Percentiles rank a stretch among this genome's conserved stretches.
These are phyloP conservation scores for Starmerella sp. DNA, from an alignment of 805 yeast species.

Conservation along the genomic window DNA sequence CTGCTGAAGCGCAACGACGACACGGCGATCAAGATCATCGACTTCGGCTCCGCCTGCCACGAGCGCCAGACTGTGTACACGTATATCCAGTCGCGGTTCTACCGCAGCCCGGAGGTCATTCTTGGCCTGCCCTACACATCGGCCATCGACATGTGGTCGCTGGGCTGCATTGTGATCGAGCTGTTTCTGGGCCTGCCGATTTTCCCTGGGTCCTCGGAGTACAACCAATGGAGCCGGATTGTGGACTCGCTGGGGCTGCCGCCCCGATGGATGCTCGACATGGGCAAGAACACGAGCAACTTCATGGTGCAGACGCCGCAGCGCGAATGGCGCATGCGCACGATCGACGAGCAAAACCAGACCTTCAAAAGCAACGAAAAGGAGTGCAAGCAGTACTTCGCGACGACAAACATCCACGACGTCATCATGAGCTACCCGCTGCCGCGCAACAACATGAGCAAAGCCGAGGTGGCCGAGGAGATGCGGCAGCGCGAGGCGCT, in stretches of 20 bases:
- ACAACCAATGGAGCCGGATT: conserved; percentile 75
- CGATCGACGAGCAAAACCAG: conserved; percentile 41
- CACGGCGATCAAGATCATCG: conserved; percentile 84
- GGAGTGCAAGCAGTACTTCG: conserved; percentile 77
- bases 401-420: conserved; percentile 51
- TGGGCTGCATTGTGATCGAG: conserved; percentile 88
- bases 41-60: conserved; percentile 92
- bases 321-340: conserved; percentile 36
- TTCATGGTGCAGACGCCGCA: conserved; percentile 43
- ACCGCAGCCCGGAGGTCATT: conserved; percentile 89
- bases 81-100: conserved; percentile 84
- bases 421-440: conserved; percentile 63
- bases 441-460: conserved; percentile 29
- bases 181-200: conserved; percentile 82
- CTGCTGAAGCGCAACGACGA: conserved; percentile 66
- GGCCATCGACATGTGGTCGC: conserved; percentile 94
- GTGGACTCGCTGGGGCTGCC: conserved; percentile 73
- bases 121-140: conserved; percentile 86
- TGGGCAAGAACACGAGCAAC: conserved; percentile 72
- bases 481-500: conserved; percentile 58
- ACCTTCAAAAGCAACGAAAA: conserved; percentile 43
- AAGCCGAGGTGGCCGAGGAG: conserved; percentile 50
- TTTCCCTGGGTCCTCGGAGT: conserved; percentile 91
- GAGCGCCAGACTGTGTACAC: conserved; percentile 82
- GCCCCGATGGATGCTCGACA: conserved; percentile 92